These are phyloP conservation scores for Pseudogymnoascus sp. DNA, from an alignment of 2,329 filamentous ascomycete species.

Conservation along the genomic window DNA sequence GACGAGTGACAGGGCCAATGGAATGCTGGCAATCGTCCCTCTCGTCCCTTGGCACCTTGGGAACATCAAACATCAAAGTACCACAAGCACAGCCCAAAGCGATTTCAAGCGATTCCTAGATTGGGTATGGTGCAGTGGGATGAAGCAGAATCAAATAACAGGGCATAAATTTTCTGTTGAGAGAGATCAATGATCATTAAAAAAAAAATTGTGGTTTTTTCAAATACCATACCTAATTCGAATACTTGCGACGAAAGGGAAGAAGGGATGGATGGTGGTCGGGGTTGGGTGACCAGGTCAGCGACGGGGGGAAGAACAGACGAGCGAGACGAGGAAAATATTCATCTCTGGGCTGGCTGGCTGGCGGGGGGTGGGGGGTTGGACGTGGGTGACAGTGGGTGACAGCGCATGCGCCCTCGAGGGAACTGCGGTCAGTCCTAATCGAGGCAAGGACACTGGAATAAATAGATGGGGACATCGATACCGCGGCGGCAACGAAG, in stretches of 20 bases:
- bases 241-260: background rate
- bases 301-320: background rate
- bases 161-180: background rate
- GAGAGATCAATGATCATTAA: background rate
- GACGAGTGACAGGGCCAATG: background rate
- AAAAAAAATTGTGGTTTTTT: background rate
- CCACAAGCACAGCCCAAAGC: background rate
- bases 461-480: conserved; percentile 7
- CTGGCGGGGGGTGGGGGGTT: background rate
- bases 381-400: background rate
- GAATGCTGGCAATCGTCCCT: background rate
- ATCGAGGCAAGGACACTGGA: conserved; percentile 4
- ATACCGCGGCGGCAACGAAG: background rate
- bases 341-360: background rate
- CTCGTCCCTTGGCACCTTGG: background rate
- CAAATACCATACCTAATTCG: background rate
- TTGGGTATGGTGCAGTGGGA: background rate
- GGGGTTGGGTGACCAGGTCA: background rate
- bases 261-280: background rate
- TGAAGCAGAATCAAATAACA: background rate
- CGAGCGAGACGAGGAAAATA: background rate
- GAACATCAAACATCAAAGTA: background rate
- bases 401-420: background rate
- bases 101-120: background rate
- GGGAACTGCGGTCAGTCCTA: background rate